Base-by-base conservation (phyloP, 73 alveolate species). In the Uronychia setigera region DNA sequence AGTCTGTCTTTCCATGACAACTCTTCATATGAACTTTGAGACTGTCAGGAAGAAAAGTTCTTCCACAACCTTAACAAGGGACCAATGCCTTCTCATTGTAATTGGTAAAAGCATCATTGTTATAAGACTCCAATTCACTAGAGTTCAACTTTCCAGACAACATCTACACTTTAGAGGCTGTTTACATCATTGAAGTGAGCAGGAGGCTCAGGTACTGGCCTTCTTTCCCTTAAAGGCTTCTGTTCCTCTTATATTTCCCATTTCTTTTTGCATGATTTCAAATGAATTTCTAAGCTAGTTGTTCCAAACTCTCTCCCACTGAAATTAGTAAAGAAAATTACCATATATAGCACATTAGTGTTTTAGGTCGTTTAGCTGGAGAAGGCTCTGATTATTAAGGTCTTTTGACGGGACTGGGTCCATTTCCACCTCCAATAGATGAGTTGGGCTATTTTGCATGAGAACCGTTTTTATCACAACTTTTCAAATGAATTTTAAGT, bases 21-120 rank as follows among this genome's bases (percentile, higher is more conserved):
- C 96, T 87, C 82, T 96, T 91, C 87, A 92, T 88, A 91, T 96
- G 99, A 26, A 96, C 91, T 58, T 75, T 91, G 35, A 96, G 86
- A 74, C 99, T 88, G 83, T 96, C 99, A 34, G 98, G 99, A 30
- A 97, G 91, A 81, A 97, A 97, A 1, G 99, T 92, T 76, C 99
- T 81, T 33, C 97, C 98, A 83, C 99, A 97, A 77, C 92, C 87
- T 30, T 91, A 93, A 77, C 99, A 97, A 33, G 97, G 94, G 46
- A 92, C 94, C 31, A 97, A 79, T 31, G 97, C 98, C 25, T 94
- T 91, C 35, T 85, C 94, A 85, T 95, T 93, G 87, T 91, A 95
- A 14, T 94, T 78, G 74, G 88, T 94, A 78, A 84, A 92, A 31
- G 98, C 98, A 28, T 82, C 92, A 33, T 94, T 86, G 84, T 95